Percentiles rank a stretch among this genome's conserved stretches.
Evolutionary conservation across 345 rosid genomes (phyloP).

Genomic region (Melaleuca alternifolia): DNA sequence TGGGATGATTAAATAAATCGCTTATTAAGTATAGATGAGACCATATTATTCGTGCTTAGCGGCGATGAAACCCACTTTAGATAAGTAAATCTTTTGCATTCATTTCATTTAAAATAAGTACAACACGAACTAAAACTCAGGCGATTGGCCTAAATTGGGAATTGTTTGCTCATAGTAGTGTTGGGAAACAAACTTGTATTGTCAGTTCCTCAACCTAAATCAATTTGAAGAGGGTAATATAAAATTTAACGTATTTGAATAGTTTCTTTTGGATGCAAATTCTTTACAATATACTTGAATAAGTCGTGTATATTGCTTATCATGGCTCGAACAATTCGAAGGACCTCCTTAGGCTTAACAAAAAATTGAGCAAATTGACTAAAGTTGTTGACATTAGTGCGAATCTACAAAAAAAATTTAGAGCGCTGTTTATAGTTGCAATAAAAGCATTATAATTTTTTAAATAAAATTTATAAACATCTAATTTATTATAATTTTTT

Average conservation of each 20-base stretch:
- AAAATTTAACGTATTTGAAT: not conserved
- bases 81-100: not conserved
- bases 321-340: not conserved
- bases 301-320: not conserved
- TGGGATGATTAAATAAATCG: not conserved
- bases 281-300: not conserved
- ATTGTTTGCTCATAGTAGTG: not conserved
- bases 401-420: not conserved
- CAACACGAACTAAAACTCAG: not conserved
- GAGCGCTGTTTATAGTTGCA: not conserved
- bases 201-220: too few species aligned
- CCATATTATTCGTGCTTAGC: not conserved
- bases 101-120: not conserved
- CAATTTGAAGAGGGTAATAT: not conserved
- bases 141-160: not conserved
- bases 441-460: too few species aligned
- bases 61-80: not conserved
- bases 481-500: not conserved
- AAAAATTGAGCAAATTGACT: not conserved
- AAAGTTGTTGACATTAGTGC: not conserved
- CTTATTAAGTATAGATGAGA: not conserved
- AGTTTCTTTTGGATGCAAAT: not conserved
- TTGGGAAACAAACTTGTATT: not conserved
- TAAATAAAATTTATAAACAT: not conserved
- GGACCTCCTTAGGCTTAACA: not conserved